Evolutionary conservation across 2,329 filamentous ascomycete genomes (phyloP).

Genomic region (Myriosclerotinia curreyana): DNA sequence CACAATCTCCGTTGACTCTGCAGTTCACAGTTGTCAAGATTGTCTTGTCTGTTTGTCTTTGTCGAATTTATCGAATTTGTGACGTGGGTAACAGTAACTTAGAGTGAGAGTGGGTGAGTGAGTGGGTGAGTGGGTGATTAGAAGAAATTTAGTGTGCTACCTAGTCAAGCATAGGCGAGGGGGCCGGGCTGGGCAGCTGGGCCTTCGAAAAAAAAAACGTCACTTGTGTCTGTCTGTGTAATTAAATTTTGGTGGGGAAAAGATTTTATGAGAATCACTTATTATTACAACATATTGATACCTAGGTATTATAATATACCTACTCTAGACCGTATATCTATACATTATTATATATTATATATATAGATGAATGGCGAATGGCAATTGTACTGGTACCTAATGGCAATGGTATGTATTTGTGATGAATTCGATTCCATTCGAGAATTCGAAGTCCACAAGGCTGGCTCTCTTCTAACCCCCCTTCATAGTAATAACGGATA

Average conservation of each 20-base stretch:
- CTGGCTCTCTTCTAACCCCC: too few species aligned
- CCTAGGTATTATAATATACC: too few species aligned
- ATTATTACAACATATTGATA: background rate
- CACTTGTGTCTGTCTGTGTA: too few species aligned
- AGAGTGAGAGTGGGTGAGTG: background rate
- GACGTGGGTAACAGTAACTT: constrained; percentile 19
- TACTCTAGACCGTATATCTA: too few species aligned
- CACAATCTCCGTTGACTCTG: constrained; percentile 19
- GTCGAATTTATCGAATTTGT: constrained; percentile 12
- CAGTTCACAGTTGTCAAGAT: constrained; percentile 19
- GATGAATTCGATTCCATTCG: too few species aligned
- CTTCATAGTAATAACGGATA: too few species aligned
- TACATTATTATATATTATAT: too few species aligned
- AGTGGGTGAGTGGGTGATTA: background rate
- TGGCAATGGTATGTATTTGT: too few species aligned
- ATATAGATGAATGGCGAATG: background rate
- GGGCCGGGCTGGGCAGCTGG: too few species aligned
- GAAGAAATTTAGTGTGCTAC: constrained; percentile 19
- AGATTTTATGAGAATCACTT: background rate
- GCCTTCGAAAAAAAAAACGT: background rate
- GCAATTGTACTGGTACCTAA: background rate
- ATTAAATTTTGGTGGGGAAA: background rate
- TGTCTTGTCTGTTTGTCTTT: constrained; percentile 16
- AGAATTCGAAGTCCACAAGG: too few species aligned
- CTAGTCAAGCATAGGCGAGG: constrained; percentile 19